Base-by-base conservation (phyloP, 306 rosid genomes). In the Phaseolus lunatus region DNA sequence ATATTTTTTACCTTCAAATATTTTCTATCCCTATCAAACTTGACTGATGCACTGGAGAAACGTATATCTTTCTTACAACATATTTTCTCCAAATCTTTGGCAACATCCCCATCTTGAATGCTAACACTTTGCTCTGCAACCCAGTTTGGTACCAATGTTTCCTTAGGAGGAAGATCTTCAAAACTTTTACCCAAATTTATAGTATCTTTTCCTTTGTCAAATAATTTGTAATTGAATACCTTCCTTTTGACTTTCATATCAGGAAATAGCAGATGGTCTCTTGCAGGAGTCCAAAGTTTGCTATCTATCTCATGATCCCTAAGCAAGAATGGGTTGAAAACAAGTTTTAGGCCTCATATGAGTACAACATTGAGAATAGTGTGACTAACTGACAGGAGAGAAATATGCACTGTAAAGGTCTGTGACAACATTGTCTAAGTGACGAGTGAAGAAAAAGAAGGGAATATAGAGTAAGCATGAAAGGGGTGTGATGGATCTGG, bases 221-320 rank as follows among this genome's bases (percentile, higher is more conserved):
- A 45, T 79, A 56, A 43, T 59, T 78, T 72, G 41, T 18, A 23
- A 18, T 65, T 43, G 50, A 20, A 6, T 66, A 16, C 54, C 56
- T 82, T 85, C 69, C 57, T 71, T 68, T 63, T 73, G 61, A 70
- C 70, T 73, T 75, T 72, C 63, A 63, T 11, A 59, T 23, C 65
- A 73, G 93, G 90, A 78, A 91, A 91, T 67, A 76, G 50, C 52
- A 91, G 45, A 73, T 91, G 89, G 66, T 89, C 7, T 70, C 93
- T 89, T 56, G 70, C 26, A n/a, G 88, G 90, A 70, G 90, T 78
- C 20, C 82, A 86, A 24, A 81, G 82, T 33, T 76, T 82, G 27
- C 2, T 18, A 76, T 43, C 75, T 26, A 84, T 76, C 82, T 85
- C 77, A 80, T 91, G 96, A 73, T 89, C 84, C 87, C 96, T 91